Evolutionary conservation across 1,284 basidiomycete species (phyloP), one percentile per base, ranked within the genome.

Genomic region (Naganishia sp.): DNA sequence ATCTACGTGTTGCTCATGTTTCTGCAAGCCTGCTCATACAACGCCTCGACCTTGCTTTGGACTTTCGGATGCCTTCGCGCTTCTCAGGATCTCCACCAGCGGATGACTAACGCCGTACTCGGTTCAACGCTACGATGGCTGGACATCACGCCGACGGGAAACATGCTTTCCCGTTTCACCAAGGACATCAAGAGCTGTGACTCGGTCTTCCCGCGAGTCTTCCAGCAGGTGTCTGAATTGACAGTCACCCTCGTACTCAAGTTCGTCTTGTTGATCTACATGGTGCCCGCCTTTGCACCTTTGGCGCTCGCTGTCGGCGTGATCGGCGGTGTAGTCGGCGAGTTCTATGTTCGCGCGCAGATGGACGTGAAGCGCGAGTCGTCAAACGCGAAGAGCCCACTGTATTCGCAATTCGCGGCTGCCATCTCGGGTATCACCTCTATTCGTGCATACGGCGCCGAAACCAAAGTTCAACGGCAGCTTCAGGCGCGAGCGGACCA

Each of bases 351-450:
- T 72, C 85, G 85, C 71, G 86, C 86, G 15, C 89, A 90, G 74
- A 80, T 90, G 41, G 85, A 86, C 15, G 87, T 90, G 52, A 91
- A 90, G 69, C 67, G 71, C 15, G 67, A 68, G 49, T 61, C 47
- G n/a, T 61, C 63, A 13, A 68, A 68, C 49, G 63, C 67, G 10
- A 68, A 68, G 43, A 65, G 55, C 67, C 88, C 88, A 0, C 84
- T 90, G 6, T 82, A 88, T 66, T 86, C 85, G 46, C 86, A 88
- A 72, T 88, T 91, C 70, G 85, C 87, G 13, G 85, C 87, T 28
- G 84, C 87, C 0, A 83, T 90, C 42, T 76, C 83, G 17, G 89
- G 90, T 32, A 79, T 91, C 51, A 75, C 81, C 13, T 80, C 81
- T 18, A 81, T 82, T 63, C 70, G 79, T 32, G 79, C 79, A 0